These are phyloP conservation scores for Fomitopsis pinicola DNA, from an alignment of 1,284 basidiomycete species.

Conservation along the genomic window DNA sequence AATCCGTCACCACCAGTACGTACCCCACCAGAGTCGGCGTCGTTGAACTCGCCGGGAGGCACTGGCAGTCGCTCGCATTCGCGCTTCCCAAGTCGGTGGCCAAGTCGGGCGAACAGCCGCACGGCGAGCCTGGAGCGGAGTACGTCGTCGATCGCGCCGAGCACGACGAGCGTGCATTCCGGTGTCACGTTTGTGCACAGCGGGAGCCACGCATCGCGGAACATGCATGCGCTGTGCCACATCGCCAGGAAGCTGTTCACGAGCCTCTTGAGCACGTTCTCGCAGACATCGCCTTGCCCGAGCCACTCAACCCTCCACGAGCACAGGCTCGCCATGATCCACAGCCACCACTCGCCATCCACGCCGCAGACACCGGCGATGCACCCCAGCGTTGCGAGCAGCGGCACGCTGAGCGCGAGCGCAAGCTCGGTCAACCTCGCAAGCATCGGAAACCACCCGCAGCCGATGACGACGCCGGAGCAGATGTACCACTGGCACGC, in stretches of 20 bases:
- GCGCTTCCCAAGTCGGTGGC: too few relatives aligned
- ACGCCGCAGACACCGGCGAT: conserved; percentile 2
- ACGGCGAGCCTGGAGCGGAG: too few relatives aligned
- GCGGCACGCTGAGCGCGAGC: conserved; percentile 13
- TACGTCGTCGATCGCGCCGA: too few relatives aligned
- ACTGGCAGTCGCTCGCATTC: too few relatives aligned
- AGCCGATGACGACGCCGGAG: conserved; percentile 31
- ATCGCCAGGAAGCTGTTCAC: conserved; percentile 62
- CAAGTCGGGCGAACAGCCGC: too few relatives aligned
- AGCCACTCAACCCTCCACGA: conserved; percentile 28
- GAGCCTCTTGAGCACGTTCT: conserved; percentile 32
- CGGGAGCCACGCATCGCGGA: too few relatives aligned
- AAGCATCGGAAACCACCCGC: conserved; percentile 17
- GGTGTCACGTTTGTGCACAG: too few relatives aligned
- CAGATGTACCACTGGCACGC: conserved; percentile 55
- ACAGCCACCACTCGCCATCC: not conserved
- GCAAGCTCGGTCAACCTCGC: conserved; percentile 15
- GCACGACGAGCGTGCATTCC: too few relatives aligned
- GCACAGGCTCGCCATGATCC: too few relatives aligned
- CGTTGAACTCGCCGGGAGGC: too few relatives aligned
- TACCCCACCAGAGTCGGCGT: too few relatives aligned
- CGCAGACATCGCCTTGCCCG: conserved; percentile 32
- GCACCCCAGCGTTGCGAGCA: conserved; percentile 16
- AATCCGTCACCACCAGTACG: too few relatives aligned
- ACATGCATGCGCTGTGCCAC: conserved; percentile 51